Base-by-base conservation (phyloP, 495 filamentous ascomycete genomes). In the Cercophora samala region DNA sequence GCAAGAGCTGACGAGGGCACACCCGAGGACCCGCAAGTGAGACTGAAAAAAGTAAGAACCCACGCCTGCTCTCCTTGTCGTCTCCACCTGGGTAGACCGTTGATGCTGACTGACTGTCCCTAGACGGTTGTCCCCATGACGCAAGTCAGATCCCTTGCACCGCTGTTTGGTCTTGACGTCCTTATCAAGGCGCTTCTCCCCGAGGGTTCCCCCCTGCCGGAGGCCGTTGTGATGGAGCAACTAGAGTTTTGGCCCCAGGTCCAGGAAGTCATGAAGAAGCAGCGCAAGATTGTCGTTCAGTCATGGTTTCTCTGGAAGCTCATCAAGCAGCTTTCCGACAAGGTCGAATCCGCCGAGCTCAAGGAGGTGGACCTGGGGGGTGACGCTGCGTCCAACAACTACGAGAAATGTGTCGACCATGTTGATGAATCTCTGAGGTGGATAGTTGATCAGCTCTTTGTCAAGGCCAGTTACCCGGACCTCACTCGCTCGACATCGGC, bases 401-500 rank as follows among this genome's bases (percentile, higher is more conserved):
- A 46, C 15, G 81, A 86, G 70, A 87, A 83, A 24, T 91, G 89
- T 68, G 81, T 91, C 64, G 69, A 18, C 1, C 74, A 76, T 56
- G 78, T 87, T 3, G 87, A 90, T 73, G 70, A 3, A 32, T 46
- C 37, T 13, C 77, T 22, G 83, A 81, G 11, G 76, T 91, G 26
- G 77, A 78, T 82, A 78, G 79, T 77, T 84, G 46, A 71, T 84
- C 0, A 86, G 59, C 90, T 91, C 71, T 92, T 87, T 72, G 79
- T 91, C n/a, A 78, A 90, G 54, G 83, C 86, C 62, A 81, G 88
- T 2, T 91, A 91, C 68, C 84, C 88, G 0, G 82, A 87, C 53
- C 82, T 82, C 22, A 87, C 87, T 0, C 88, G 90, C 68, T 74
- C 83, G 13, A 86, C 89, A 42, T 88, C 88, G n/a, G 86, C 91